Evolutionary conservation across 257 asterid species (phyloP).

Genomic region (Ocimum tenuiflorum): DNA sequence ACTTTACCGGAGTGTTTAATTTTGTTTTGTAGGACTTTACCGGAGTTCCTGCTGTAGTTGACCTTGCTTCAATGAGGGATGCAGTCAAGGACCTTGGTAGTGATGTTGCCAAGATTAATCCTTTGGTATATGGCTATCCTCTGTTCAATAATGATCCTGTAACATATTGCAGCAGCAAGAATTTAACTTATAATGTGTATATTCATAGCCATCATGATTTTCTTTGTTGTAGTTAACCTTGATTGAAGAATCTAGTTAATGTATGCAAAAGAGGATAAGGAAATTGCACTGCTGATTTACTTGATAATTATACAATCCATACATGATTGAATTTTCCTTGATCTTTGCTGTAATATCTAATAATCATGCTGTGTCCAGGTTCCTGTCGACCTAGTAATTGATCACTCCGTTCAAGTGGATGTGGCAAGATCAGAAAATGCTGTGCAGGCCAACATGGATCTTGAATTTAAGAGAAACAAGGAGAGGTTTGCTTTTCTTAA

Average conservation of each 20-base stretch:
- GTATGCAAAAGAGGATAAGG: background rate
- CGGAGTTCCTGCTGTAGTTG: slow-evolving; percentile 92
- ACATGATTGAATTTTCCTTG: background rate
- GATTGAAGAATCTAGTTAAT: background rate
- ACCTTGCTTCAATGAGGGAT: slow-evolving; percentile 87
- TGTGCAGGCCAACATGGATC: slow-evolving; percentile 80
- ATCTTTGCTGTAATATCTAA: background rate
- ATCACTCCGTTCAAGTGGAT: slow-evolving; percentile 90
- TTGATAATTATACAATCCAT: background rate
- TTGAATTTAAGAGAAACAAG: slow-evolving; percentile 70
- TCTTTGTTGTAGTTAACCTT: background rate
- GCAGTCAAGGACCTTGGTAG: slow-evolving; percentile 70
- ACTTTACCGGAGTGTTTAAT: slow-evolving; percentile 94
- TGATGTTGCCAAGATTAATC: slow-evolving; percentile 68
- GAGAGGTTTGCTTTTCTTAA: slow-evolving; percentile 91
- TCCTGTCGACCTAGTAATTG: slow-evolving; percentile 91
- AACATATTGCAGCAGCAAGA: background rate
- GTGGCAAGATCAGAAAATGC: slow-evolving; percentile 92
- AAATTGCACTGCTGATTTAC: background rate
- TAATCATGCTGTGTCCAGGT: slow-evolving; percentile 37
- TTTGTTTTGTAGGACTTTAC: slow-evolving; percentile 60
- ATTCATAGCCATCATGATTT: background rate
- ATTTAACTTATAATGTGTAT: background rate
- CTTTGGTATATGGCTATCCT: slow-evolving; percentile 44
- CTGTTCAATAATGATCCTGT: background rate